Percentiles rank a stretch among this genome's conserved stretches.
These are phyloP conservation scores for Vaccinium macrocarpon DNA, from an alignment of 148 eudicot species.

Conservation along the genomic window DNA sequence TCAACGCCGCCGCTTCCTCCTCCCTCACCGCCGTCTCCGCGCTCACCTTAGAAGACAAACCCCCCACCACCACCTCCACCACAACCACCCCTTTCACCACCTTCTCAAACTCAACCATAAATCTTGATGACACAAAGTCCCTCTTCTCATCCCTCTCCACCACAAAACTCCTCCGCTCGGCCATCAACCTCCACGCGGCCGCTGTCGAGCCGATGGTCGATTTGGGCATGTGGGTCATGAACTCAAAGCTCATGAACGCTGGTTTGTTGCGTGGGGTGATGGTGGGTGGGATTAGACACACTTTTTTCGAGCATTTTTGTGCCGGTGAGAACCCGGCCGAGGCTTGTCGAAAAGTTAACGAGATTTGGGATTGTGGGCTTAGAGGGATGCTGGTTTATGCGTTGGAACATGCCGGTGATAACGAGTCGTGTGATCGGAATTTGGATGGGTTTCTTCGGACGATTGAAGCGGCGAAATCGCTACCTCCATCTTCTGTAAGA, in stretches of 20 bases:
- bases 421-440: slow-evolving; percentile 56
- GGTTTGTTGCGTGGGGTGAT: slow-evolving; percentile 32
- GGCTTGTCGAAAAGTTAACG: slow-evolving; percentile 38
- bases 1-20: slow-evolving; percentile 30
- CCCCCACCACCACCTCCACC: slow-evolving; percentile 31
- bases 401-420: slow-evolving; percentile 70
- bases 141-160: slow-evolving; percentile 54
- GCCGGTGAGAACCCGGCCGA: slow-evolving; percentile 56
- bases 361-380: slow-evolving; percentile 49
- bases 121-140: slow-evolving; percentile 40
- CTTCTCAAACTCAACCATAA: slow-evolving; percentile 16
- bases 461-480: slow-evolving; percentile 45
- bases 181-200: slow-evolving; percentile 39
- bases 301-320: slow-evolving; percentile 73
- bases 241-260: slow-evolving; percentile 45
- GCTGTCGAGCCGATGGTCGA: slow-evolving; percentile 54
- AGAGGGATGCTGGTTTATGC: slow-evolving; percentile 38
- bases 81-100: not conserved
- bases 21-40: slow-evolving; percentile 1
- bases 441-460: slow-evolving; percentile 45
- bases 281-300: slow-evolving; percentile 32
- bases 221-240: slow-evolving; percentile 66
- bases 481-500: slow-evolving; percentile 56
- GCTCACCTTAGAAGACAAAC: slow-evolving; percentile 40
- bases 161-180: slow-evolving; percentile 42